Conservation (phyloP, 2,329 filamentous ascomycete species). For the Eutypella sp. region DNA sequence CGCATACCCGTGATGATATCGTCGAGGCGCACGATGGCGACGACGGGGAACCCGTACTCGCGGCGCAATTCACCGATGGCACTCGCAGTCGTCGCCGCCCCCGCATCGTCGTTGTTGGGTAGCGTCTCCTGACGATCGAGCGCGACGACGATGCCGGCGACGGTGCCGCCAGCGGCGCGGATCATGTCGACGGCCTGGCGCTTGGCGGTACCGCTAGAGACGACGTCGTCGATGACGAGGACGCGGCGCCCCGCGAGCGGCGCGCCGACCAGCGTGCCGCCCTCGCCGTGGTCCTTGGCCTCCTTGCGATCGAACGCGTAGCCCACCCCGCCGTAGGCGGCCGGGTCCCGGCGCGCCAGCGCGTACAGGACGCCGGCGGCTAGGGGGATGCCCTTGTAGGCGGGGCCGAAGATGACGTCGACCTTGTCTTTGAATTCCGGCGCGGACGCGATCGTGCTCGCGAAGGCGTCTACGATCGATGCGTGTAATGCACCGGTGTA, state of each 20-base stretch:
- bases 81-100: slow-evolving; percentile 62
- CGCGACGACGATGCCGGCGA: slow-evolving; percentile 84
- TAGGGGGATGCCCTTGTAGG: slow-evolving; percentile 97
- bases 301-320: slow-evolving; percentile 97
- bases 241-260: slow-evolving; percentile 78
- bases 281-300: slow-evolving; percentile 92
- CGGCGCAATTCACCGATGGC: slow-evolving; percentile 82
- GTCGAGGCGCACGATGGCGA: slow-evolving; percentile 77
- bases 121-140: slow-evolving; percentile 85
- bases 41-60: slow-evolving; percentile 78
- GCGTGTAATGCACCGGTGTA: slow-evolving; percentile 74
- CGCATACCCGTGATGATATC: slow-evolving; percentile 72
- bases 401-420: slow-evolving; percentile 88
- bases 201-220: slow-evolving; percentile 92
- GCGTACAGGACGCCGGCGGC: slow-evolving; percentile 72
- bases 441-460: slow-evolving; percentile 49
- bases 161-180: slow-evolving; percentile 72
- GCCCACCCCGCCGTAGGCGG: slow-evolving; percentile 46
- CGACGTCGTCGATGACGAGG: slow-evolving; percentile 92
- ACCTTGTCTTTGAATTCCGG: slow-evolving; percentile 46
- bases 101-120: slow-evolving; percentile 35
- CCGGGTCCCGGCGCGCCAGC: slow-evolving; percentile 62
- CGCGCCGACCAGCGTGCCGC: slow-evolving; percentile 86
- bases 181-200: slow-evolving; percentile 90
- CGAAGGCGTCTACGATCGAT: slow-evolving; percentile 78